Percentiles rank a stretch among this genome's conserved stretches.
phyloP scores from a whole-genome alignment of 345 rosid species.

The Anacardium occidentale region DNA sequence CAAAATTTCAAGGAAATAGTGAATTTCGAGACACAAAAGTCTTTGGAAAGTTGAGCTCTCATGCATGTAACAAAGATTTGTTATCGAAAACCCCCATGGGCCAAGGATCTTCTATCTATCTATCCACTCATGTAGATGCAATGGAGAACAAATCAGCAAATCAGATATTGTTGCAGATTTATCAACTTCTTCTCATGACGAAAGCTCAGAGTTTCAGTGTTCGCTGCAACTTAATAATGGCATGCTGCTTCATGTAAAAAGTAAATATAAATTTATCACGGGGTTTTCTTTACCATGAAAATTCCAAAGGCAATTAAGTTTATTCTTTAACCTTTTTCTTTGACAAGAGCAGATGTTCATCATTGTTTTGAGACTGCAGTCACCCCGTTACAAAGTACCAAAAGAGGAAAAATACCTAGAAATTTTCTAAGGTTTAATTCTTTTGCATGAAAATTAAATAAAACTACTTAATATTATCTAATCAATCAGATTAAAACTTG shows the following conservation, averaged over 20 bases:
- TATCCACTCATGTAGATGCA: slow-evolving; percentile 11
- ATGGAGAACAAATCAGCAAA: slow-evolving; percentile 23
- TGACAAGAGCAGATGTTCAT: slow-evolving; percentile 24
- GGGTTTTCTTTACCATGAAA: slow-evolving; percentile 26
- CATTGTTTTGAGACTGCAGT: slow-evolving; percentile 34
- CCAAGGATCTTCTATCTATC: neutral
- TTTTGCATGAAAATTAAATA: neutral
- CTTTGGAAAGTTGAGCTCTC: slow-evolving; percentile 25
- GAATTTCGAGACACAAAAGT: slow-evolving; percentile 1
- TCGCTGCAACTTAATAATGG: slow-evolving; percentile 33
- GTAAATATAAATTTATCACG: slow-evolving; percentile 21
- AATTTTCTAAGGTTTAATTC: too few species aligned
- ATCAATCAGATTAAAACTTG: neutral
- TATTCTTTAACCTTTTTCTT: slow-evolving; percentile 21
- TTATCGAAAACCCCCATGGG: slow-evolving; percentile 6
- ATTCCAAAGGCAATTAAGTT: slow-evolving; percentile 5
- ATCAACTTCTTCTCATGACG: slow-evolving; percentile 35
- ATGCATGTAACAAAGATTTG: slow-evolving; percentile 34
- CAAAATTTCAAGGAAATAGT: slow-evolving; percentile 31
- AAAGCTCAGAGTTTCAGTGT: slow-evolving; percentile 41
- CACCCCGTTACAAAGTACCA: slow-evolving; percentile 25
- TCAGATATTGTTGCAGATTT: slow-evolving; percentile 42
- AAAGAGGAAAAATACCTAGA: slow-evolving; percentile 8
- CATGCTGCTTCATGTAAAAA: slow-evolving; percentile 25
- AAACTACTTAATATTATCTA: neutral